These are phyloP conservation scores for Tulasnella sp. DNA, from an alignment of 768 basidiomycete genomes.

Conservation along the genomic window DNA sequence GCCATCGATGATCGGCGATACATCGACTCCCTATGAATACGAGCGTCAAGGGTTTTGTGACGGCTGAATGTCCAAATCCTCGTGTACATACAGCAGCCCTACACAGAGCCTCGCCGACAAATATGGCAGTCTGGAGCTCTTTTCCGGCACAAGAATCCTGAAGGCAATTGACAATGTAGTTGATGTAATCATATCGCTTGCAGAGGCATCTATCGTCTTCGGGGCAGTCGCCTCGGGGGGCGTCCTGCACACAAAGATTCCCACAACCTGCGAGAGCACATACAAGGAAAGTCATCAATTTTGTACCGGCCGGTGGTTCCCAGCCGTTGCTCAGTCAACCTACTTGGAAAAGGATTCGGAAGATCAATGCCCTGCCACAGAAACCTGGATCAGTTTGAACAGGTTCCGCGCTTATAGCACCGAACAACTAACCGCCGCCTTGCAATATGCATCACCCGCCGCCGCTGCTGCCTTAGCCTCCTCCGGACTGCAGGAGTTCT, in stretches of 20 bases:
- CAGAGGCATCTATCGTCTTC: neutral
- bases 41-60: neutral
- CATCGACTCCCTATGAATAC: too few species aligned
- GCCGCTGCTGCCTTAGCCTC: neutral
- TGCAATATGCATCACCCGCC: neutral
- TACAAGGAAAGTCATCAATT: neutral
- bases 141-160: neutral
- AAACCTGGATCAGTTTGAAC: neutral
- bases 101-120: neutral
- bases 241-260: neutral
- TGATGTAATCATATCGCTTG: neutral
- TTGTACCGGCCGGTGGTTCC: too few species aligned
- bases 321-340: too few species aligned
- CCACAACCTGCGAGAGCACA: neutral
- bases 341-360: neutral
- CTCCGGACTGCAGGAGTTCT: neutral
- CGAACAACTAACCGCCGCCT: neutral
- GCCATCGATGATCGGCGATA: too few species aligned
- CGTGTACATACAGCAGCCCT: neutral
- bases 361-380: neutral
- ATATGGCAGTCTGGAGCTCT: neutral
- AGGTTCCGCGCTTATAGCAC: neutral
- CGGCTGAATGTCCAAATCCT: neutral
- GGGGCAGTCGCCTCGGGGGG: neutral
- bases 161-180: neutral